Evolutionary conservation across 2,329 filamentous ascomycete genomes (phyloP), one percentile per base, ranked within the genome.

Genomic region (Didymella sp.): DNA sequence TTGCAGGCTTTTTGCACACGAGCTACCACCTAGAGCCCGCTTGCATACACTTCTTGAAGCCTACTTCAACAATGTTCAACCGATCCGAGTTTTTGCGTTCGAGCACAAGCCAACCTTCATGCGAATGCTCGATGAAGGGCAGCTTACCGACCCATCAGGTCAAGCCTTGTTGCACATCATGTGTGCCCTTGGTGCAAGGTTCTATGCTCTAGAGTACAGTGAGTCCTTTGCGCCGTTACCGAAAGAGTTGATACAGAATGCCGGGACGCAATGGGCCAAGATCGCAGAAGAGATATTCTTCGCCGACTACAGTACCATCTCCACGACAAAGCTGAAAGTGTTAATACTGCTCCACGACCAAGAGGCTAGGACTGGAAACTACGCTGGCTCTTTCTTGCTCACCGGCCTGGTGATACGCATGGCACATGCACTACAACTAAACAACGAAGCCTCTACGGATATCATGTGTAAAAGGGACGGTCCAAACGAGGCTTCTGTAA

Each of bases 211-310:
- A 4, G 71, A 72, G 15, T 72, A 71, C 48, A 70, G 64, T 48
- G 66, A 72, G 44, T 66, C 66, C 9, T 68, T 67, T 30, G 59
- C 65, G 15, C 63, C 61, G 12, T 50, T 73, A 2, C 60, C 69
- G 3, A 66, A 70, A 53, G 65, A 73, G n/a, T 46, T 71, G 21
- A 68, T 72, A 12, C 71, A 72, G 28, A 63, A 63, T 17, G 71
- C 70, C 21, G 71, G 71, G 25, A 69, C 61, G n/a, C 71, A 73
- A 21, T 73, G 71, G 71, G 71, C 71, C 2, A 73, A 73, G 50
- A 60, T 56, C 7, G 71, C 69, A 0, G 70, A 73, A 57, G 67
- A 71, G 37, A 68, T 71, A 65, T 72, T 72, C 49, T 72, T 73
- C 25, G 63, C 71, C 4, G 71, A 73, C 43, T 73, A 73, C 55